Evolutionary conservation across 1,284 basidiomycete genomes (phyloP).

Genomic region (Gomphus bonarii): DNA sequence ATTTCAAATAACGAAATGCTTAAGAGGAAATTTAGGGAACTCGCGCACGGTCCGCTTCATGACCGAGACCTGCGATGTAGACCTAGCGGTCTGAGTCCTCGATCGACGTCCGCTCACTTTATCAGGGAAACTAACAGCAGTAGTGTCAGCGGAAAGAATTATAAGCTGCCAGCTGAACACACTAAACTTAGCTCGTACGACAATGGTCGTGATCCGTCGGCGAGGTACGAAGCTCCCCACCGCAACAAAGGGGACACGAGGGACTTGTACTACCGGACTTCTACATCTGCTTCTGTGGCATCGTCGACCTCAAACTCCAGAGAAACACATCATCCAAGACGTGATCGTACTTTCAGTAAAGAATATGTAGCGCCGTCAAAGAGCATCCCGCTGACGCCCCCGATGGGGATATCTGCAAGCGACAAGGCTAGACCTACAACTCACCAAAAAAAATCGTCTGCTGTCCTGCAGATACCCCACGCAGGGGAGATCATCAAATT

Average conservation of each 20-base stretch:
- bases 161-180: neutral
- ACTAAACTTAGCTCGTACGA: neutral
- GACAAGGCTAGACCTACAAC: neutral
- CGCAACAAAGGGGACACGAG: neutral
- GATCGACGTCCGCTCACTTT: neutral
- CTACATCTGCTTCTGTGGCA: neutral
- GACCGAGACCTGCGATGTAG: neutral
- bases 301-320: neutral
- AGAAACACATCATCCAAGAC: neutral
- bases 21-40: slow-evolving; percentile 9
- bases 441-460: neutral
- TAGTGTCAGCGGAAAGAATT: neutral
- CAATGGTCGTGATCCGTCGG: neutral
- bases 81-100: neutral
- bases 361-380: neutral
- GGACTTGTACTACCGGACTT: neutral
- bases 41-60: neutral
- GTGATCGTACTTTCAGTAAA: neutral
- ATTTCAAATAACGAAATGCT: slow-evolving; percentile 9
- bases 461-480: slow-evolving; percentile 6
- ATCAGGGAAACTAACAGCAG: neutral
- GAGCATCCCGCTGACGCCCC: neutral
- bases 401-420: neutral
- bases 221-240: neutral
- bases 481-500: slow-evolving; percentile 29